Evolutionary conservation across 2,329 filamentous ascomycete species (phyloP), one percentile per base, ranked within the genome.

Genomic region (Sporothrix pallida): DNA sequence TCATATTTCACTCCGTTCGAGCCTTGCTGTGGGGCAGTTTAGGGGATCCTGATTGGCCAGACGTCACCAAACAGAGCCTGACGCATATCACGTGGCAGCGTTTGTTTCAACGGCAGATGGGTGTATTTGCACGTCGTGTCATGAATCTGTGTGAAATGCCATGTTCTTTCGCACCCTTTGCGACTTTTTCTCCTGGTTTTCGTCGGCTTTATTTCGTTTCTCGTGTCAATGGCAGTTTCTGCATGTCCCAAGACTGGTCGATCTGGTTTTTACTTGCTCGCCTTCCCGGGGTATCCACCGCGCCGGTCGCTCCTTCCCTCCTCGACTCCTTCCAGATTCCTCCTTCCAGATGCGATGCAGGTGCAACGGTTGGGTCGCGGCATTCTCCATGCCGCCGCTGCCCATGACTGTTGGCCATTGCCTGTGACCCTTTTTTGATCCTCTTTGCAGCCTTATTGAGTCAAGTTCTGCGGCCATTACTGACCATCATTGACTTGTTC

Each of bases 331-430:
- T 65, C 60, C 37, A 46, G 62, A 48, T 67, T 26, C 23, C 60
- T 65, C 60, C 60, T 65, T 65, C 60, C 37, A 46, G 62, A 48
- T 67, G 62, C 62, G 62, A 48, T 67, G 62, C 62, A 67, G n/a
- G 62, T 20, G 37, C 42, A 46, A 67, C 42, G 42, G 42, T 65
- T 67, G 62, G 42, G 42, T 67, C 62, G 42, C 62, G 62, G 62
- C 62, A 23, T 67, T 20, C 42, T 46, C 37, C n/a, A n/a, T 65
- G 17, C 60, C 60, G 37, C 17, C n/a, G n/a, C 60, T 13, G 60
- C 37, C 60, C 60, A 65, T 46, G 60, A 46, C 60, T 23, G 37
- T 65, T 46, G 1, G 48, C 20, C 52, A 12, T 56, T 9, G 52
- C 52, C 52, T 56, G 52, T 56, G 52, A 56, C 42, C 12, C 56